Percentiles rank a stretch among this genome's conserved stretches.
Evolutionary conservation across 2,329 filamentous ascomycete species (phyloP).

Genomic region (Thyridium curvatum): DNA sequence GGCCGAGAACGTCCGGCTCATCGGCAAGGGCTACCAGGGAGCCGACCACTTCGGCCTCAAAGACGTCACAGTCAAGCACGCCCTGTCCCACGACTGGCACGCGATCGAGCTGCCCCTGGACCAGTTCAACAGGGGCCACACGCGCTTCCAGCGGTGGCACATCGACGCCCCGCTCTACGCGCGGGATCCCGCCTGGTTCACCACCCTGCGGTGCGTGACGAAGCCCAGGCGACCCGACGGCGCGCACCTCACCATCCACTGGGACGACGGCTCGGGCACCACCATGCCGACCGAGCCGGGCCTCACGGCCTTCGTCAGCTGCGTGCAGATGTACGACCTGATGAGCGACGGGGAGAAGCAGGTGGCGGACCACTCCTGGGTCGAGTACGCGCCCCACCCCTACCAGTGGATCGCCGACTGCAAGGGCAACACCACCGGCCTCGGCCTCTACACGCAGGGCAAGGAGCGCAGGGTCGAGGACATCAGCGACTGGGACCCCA

Average conservation of each 20-base stretch:
- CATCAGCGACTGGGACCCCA: conserved; percentile 23
- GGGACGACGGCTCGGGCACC: conserved; percentile 22
- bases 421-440: conserved; percentile 29
- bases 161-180: conserved; percentile 38
- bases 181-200: conserved; percentile 22
- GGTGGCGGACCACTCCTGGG: conserved; percentile 35
- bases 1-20: conserved; percentile 35
- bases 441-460: conserved; percentile 30
- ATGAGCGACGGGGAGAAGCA: conserved; percentile 32
- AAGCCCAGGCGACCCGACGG: conserved; percentile 27
- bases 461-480: conserved; percentile 29
- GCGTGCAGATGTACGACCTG: conserved; percentile 31
- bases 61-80: conserved; percentile 21
- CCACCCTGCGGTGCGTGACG: conserved; percentile 27
- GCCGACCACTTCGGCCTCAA: conserved; percentile 35
- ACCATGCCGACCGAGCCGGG: conserved; percentile 35
- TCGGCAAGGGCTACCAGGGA: conserved; percentile 38
- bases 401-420: conserved; percentile 36
- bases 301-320: conserved; percentile 36
- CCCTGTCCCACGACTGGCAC: conserved; percentile 29
- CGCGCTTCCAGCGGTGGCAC: conserved; percentile 41
- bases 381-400: conserved; percentile 37
- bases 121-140: conserved; percentile 31
- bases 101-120: conserved; percentile 19
- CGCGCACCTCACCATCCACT: conserved; percentile 20